Base-by-base conservation (phyloP, 495 filamentous ascomycete genomes). In the Penicillium chermesinum region DNA sequence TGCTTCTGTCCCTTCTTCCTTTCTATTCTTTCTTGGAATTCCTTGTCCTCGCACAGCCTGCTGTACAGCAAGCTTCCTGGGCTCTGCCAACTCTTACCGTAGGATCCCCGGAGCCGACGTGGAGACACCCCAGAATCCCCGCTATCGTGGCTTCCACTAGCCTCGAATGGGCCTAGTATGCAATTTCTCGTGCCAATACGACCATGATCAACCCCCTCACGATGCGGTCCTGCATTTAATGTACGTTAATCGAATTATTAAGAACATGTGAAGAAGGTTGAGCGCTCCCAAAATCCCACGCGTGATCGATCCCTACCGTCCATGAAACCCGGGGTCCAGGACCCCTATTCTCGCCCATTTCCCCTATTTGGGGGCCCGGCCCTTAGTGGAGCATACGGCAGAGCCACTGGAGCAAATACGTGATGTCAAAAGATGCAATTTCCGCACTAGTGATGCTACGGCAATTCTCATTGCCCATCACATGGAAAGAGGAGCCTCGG, bases 401-500 rank as follows among this genome's bases (percentile, higher is more conserved):
- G 25, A 10, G 25, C n/a, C n/a, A 30, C 25, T 10, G 5, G 25
- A 4, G 10, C 4, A 30, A 30, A 10, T 10, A 30, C 25, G 25
- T 30, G 25, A 30, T 30, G 25, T 30, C 25, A 30, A 30, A 30
- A n/a, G 25, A 30, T 30, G 25, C 25, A 30, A 30, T 10, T 30
- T n/a, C n/a, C 25, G 35, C 35, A 37, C 35, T 37, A 37, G 35
- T 13, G 35, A 37, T 37, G 13, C 35, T n/a, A 17, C 15, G 35
- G 35, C 25, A 30, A 37, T 17, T n/a, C 13, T 17, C 35, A 37
- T 37, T n/a, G 13, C 15, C 13, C 35, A 37, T 37, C 35, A 37
- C 35, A 37, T 37, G 35, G 35, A n/a, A 17, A 37, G 35, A n/a
- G 35, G 35, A 14, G 44, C 44, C 44, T 46, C 44, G 44, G 44